These are phyloP conservation scores for Fusarium nodosum DNA, from an alignment of 2,329 filamentous ascomycete species.

Conservation along the genomic window DNA sequence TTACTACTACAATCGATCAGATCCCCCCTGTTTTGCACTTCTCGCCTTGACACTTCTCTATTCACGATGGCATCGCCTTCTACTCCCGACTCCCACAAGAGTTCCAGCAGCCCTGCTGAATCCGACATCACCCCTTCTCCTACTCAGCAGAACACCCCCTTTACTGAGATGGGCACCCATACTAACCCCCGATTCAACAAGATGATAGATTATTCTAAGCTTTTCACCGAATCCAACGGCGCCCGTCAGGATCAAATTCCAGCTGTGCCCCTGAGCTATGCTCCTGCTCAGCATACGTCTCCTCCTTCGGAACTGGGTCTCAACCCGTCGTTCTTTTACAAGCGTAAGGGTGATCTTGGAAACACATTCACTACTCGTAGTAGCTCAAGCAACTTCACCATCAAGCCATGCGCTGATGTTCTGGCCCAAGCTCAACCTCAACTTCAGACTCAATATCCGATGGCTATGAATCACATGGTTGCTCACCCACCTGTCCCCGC, in stretches of 20 bases:
- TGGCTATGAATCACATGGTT: background rate
- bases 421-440: background rate
- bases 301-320: background rate
- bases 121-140: slow-evolving; percentile 19
- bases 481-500: slow-evolving; percentile 1
- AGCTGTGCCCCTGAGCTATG: background rate
- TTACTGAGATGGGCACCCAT: slow-evolving; percentile 28
- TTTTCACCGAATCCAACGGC: slow-evolving; percentile 11
- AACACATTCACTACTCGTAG: background rate
- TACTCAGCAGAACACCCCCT: slow-evolving; percentile 27
- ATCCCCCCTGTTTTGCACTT: background rate
- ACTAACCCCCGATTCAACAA: slow-evolving; percentile 10
- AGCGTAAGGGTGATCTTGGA: background rate
- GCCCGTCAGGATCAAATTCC: background rate
- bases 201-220: background rate
- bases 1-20: background rate
- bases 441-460: background rate
- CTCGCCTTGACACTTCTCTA: slow-evolving; percentile 9
- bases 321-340: background rate
- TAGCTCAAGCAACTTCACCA: background rate
- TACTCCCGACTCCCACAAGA: slow-evolving; percentile 24
- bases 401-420: background rate
- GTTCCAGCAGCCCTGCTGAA: slow-evolving; percentile 30
- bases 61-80: slow-evolving; percentile 19
- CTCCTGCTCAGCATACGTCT: slow-evolving; percentile 5